A percentile compares a stretch with the other conserved stretches of the same genome.
phyloP scores from a whole-genome alignment of 345 rosid genomes.

The Eucalyptus polybractea region DNA sequence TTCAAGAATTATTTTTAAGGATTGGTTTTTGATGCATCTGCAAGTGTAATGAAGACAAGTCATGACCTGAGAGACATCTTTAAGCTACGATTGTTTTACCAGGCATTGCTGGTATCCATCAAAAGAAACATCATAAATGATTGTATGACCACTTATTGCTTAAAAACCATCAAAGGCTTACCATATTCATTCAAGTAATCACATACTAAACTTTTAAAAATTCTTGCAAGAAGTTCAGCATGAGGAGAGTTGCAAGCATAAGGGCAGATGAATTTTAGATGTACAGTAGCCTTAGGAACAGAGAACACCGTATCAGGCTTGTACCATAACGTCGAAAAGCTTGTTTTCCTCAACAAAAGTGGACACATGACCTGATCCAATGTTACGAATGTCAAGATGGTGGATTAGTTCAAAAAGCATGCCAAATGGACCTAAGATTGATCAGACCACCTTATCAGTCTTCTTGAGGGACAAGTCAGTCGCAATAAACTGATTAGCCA shows the following conservation, averaged over 20 bases:
- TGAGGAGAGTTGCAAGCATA: slow-evolving; percentile 57
- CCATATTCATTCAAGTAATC: slow-evolving; percentile 95
- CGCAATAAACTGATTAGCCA: slow-evolving; percentile 62
- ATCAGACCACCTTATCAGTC: slow-evolving; percentile 40
- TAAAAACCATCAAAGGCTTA: slow-evolving; percentile 9
- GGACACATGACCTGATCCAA: slow-evolving; percentile 48
- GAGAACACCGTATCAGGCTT: slow-evolving; percentile 74
- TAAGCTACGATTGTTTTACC: background rate
- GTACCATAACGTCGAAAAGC: slow-evolving; percentile 63
- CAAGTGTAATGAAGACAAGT: background rate
- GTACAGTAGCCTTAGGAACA: slow-evolving; percentile 66
- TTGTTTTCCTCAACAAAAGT: slow-evolving; percentile 44
- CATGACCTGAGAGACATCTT: background rate
- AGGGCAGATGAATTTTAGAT: slow-evolving; percentile 70
- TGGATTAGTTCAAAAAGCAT: background rate
- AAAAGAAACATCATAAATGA: background rate
- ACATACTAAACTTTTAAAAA: slow-evolving; percentile 54
- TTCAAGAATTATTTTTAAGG: background rate
- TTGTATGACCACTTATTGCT: background rate
- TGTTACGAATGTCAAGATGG: background rate
- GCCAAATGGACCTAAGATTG: background rate
- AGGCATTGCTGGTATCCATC: background rate
- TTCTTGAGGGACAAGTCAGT: slow-evolving; percentile 64
- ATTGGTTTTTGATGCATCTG: background rate
- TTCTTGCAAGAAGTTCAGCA: slow-evolving; percentile 53